phyloP scores from a whole-genome alignment of 345 rosid genomes.

The Salix brachista region DNA sequence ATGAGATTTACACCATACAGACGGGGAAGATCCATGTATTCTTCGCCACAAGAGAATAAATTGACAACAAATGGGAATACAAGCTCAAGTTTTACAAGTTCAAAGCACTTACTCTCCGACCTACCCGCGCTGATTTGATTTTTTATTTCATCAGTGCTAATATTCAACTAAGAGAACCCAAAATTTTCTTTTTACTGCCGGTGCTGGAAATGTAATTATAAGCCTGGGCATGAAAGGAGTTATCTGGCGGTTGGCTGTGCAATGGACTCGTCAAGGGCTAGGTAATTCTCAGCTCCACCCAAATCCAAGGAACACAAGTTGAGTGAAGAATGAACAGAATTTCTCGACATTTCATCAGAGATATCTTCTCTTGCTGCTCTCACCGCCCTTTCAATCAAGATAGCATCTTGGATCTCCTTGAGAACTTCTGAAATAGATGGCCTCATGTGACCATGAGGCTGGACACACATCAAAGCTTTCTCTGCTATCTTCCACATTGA shows the following conservation, averaged over 20 bases:
- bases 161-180: background rate
- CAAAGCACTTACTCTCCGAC: background rate
- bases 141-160: background rate
- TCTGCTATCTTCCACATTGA: conserved; percentile 99
- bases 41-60: background rate
- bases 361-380: conserved; percentile 47
- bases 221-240: conserved; percentile 22
- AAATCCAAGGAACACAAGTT: conserved; percentile 47
- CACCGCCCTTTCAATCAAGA: conserved; percentile 66
- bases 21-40: background rate
- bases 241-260: conserved; percentile 70
- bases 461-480: conserved; percentile 86
- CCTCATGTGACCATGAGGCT: conserved; percentile 87
- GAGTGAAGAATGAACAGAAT: conserved; percentile 66
- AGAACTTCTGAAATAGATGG: conserved; percentile 91
- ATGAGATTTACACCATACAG: background rate
- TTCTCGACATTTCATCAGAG: conserved; percentile 71
- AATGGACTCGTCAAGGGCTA: conserved; percentile 55
- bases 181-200: background rate
- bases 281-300: conserved; percentile 51
- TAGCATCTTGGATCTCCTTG: conserved; percentile 92
- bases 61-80: background rate
- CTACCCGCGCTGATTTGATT: background rate
- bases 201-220: background rate
- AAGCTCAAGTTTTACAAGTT: conserved; percentile 3